A percentile compares a stretch with the other conserved stretches of the same genome.
Evolutionary conservation across 139 green algal genomes (phyloP).

Genomic region (Closterium sp.): DNA sequence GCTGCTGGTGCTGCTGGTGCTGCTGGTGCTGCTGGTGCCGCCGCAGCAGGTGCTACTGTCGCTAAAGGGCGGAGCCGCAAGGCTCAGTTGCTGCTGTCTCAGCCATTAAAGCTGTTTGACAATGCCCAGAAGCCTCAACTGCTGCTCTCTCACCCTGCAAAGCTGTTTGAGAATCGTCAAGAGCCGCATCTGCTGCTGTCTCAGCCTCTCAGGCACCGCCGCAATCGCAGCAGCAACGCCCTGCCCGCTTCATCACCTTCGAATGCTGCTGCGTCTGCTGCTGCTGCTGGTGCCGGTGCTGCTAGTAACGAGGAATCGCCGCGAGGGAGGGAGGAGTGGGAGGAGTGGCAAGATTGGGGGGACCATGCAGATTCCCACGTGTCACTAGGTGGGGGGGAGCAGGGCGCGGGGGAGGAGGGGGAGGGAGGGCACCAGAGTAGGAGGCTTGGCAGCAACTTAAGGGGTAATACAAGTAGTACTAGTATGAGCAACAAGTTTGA

Average conservation of each 20-base stretch:
- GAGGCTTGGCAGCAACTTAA: not conserved
- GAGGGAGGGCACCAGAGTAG: not conserved
- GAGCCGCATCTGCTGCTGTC: not conserved
- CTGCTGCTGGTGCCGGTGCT: not conserved
- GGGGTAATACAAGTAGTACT: not conserved
- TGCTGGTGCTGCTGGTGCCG: not conserved
- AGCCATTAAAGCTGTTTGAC: no score
- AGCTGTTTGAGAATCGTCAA: no score
- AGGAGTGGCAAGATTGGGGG: not conserved
- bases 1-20: not conserved
- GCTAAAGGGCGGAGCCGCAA: no score
- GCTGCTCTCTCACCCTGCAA: no score
- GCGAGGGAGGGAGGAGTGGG: not conserved
- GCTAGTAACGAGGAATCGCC: not conserved
- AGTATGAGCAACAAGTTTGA: no score
- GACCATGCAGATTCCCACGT: not conserved
- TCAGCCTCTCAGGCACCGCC: not conserved
- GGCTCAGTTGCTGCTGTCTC: no score
- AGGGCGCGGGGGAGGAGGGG: not conserved
- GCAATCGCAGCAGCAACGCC: not conserved
- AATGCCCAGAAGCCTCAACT: no score
- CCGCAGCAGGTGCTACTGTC: not conserved
- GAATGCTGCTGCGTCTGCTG: not conserved
- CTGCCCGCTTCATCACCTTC: no score
- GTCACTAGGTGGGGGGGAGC: not conserved